Base-by-base conservation (phyloP, 441 rosid genomes). In the Adansonia grandidieri region DNA sequence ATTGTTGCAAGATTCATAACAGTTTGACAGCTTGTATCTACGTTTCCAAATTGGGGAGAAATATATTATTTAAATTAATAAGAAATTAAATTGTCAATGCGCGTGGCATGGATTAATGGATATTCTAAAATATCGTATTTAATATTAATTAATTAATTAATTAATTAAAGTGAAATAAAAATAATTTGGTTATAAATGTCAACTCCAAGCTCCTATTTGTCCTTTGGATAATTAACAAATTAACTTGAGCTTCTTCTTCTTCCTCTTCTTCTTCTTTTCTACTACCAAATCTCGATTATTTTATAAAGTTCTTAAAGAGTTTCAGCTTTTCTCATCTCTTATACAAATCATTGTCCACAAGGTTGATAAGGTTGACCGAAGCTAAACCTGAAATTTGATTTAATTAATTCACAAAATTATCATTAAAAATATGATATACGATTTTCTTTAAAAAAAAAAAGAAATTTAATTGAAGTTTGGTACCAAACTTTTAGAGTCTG, bases 171-270 rank as follows among this genome's bases (percentile, higher is more conserved):
- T 19, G 15, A 60, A 22, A 56, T 56, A 60, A 77, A 75, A 64
- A 71, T 54, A 32, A 15, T 47, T 15, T 5, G 51, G 51, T 9
- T 37, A 37, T 2, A 2, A 2, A 57, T 66, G 75, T 77, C 80
- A 77, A 80, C 66, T 54, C 73, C 9, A 9, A 10, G 32, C 67
- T 63, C 62, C 3, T 7, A 77, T 73, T 73, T 58, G 74, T 45
- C 42, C 44, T 19, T 45, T 42, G 11, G 53, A 24, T 24, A 24
- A 24, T 24, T 24, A 24, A 24, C 28, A 24, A 24, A 24, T 24
- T 24, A 37, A n/a, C 5, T 64, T 24, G 28, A 24, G 28, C 28
- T 24, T 24, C 28, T 24, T 24, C 28, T 24, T 24, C 28, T 24
- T 24, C 28, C 1, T 24, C 28, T 24, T 24, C 28, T 24, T 24